Percentiles rank a stretch among this genome's conserved stretches.
Conservation (phyloP, 176 grass and related monocot species). For the Triticum timopheevii region DNA sequence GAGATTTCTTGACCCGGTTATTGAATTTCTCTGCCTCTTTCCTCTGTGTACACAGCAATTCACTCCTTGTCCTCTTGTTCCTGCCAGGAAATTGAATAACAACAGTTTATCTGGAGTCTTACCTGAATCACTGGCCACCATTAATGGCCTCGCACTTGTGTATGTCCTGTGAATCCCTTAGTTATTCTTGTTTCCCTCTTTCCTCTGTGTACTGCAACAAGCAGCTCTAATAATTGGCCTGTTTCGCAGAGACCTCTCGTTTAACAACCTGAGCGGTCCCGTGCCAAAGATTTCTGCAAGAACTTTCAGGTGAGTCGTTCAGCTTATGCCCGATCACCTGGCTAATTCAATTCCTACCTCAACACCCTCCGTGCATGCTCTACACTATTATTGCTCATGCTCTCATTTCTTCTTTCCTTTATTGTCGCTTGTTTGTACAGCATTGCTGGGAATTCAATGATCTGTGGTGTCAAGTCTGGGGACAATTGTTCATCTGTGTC, state of each 20-base stretch:
- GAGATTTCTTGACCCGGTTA: slow-evolving; percentile 18
- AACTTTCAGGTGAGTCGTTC: slow-evolving; percentile 71
- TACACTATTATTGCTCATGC: background rate
- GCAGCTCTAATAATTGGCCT: background rate
- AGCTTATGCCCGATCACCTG: background rate
- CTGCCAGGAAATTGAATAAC: slow-evolving; percentile 81
- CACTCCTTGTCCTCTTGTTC: background rate
- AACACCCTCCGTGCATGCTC: background rate
- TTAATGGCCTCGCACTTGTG: slow-evolving; percentile 78
- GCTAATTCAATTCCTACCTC: background rate
- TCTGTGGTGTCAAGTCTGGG: slow-evolving; percentile 58
- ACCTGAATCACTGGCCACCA: slow-evolving; percentile 75
- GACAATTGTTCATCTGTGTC: slow-evolving; percentile 80
- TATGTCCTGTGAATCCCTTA: slow-evolving; percentile 37
- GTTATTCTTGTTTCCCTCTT: background rate
- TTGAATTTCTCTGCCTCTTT: background rate
- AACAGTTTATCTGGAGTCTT: slow-evolving; percentile 85
- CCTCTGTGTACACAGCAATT: background rate
- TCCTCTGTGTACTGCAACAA: background rate
- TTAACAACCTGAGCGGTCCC: slow-evolving; percentile 84
- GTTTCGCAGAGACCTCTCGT: slow-evolving; percentile 75
- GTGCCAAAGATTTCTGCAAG: slow-evolving; percentile 87
- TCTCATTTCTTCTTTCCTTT: slow-evolving; percentile 8
- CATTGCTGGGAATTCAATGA: slow-evolving; percentile 77
- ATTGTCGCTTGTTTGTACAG: slow-evolving; percentile 43